phyloP scores from a whole-genome alignment of 352 stramenopile species.

The Phytophthora macrochlamydospora region DNA sequence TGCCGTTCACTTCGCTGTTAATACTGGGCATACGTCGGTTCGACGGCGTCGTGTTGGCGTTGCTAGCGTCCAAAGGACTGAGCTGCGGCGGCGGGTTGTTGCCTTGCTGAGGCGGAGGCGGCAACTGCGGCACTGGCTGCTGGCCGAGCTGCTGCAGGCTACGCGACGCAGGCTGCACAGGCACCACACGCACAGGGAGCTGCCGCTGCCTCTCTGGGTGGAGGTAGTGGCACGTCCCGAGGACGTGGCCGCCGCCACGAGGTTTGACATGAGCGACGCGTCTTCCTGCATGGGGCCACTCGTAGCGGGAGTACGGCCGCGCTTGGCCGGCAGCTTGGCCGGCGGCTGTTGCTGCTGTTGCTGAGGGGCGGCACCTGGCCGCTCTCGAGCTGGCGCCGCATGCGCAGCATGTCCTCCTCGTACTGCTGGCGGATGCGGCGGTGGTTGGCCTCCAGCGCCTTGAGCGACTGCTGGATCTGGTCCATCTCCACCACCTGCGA shows the following conservation, averaged over 20 bases:
- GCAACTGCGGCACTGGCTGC: slow-evolving; percentile 46
- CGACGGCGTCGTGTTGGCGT: slow-evolving; percentile 61
- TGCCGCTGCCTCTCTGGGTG: slow-evolving; percentile 23
- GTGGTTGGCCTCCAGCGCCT: slow-evolving; percentile 84
- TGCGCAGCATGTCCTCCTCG: slow-evolving; percentile 84
- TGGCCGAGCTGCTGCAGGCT: slow-evolving; percentile 72
- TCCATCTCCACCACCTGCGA: slow-evolving; percentile 89
- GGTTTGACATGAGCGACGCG: slow-evolving; percentile 69
- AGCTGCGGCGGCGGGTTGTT: slow-evolving; percentile 53
- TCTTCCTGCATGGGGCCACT: slow-evolving; percentile 56
- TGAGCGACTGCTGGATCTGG: slow-evolving; percentile 88
- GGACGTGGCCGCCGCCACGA: slow-evolving; percentile 55
- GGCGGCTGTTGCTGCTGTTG: slow-evolving; percentile 46
- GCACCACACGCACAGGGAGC: slow-evolving; percentile 67
- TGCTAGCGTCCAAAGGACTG: slow-evolving; percentile 57
- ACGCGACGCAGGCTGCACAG: slow-evolving; percentile 71
- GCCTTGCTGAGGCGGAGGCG: slow-evolving; percentile 36
- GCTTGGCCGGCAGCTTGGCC: slow-evolving; percentile 63
- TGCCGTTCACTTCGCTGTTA: slow-evolving; percentile 70
- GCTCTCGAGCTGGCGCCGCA: slow-evolving; percentile 82
- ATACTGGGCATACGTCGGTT: slow-evolving; percentile 71
- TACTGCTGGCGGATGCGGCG: slow-evolving; percentile 85
- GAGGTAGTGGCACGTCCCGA: slow-evolving; percentile 52
- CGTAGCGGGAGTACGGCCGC: slow-evolving; percentile 47
- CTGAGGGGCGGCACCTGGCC: slow-evolving; percentile 44